Percentiles rank a stretch among this genome's conserved stretches.
Conservation (phyloP, 2,329 filamentous ascomycete species). For the Monosporascus sp. region DNA sequence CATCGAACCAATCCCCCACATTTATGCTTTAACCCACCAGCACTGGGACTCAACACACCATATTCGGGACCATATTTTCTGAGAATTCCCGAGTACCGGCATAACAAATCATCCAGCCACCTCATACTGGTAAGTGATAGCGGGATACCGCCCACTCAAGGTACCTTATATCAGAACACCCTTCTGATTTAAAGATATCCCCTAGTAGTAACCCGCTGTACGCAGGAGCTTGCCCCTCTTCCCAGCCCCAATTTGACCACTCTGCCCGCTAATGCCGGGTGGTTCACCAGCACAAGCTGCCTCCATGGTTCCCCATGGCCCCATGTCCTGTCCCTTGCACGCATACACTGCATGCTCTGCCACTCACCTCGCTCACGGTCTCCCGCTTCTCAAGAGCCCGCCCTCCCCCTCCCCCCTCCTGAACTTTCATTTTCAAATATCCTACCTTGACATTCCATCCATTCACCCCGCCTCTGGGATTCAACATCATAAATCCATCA, state of each 20-base stretch:
- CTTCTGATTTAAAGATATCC: not conserved
- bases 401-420: not conserved
- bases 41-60: not conserved
- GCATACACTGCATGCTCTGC: not conserved
- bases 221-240: not conserved
- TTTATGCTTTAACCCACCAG: not conserved
- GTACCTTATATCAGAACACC: not conserved
- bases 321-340: not conserved
- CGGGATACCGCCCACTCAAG: not conserved
- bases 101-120: not conserved
- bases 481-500: not conserved
- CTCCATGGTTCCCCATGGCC: not conserved
- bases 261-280: not conserved
- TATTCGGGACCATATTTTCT: not conserved
- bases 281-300: not conserved
- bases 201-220: not conserved
- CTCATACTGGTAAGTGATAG: not conserved
- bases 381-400: not conserved
- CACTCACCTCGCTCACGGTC: not conserved
- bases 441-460: not conserved
- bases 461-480: not conserved
- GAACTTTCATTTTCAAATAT: constrained; percentile 1
- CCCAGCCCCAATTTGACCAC: constrained; percentile 1
- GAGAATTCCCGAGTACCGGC: not conserved
- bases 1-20: not conserved